Evolutionary conservation across 495 filamentous ascomycete species (phyloP).

Genomic region (Talaromyces liani): DNA sequence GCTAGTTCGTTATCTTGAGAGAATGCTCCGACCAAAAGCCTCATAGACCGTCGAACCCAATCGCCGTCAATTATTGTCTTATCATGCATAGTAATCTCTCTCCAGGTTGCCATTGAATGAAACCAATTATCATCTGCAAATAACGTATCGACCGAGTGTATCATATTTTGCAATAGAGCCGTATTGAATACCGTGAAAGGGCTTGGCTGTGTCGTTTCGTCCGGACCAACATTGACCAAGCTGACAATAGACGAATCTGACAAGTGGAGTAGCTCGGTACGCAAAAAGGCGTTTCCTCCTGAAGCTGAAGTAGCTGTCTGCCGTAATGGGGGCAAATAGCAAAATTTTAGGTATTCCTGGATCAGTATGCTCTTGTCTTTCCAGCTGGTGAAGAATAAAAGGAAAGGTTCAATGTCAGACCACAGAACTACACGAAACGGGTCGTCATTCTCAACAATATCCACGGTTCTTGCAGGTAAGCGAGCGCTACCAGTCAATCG

Average conservation of each 20-base stretch:
- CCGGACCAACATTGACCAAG: constrained; percentile 16
- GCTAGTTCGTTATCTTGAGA: constrained; percentile 46
- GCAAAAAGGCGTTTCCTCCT: constrained; percentile 37
- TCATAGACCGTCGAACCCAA: constrained; percentile 49
- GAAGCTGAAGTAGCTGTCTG: constrained; percentile 17
- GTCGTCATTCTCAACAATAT: constrained; percentile 65
- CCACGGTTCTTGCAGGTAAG: constrained; percentile 57
- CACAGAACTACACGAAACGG: constrained; percentile 72
- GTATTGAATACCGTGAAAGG: constrained; percentile 9
- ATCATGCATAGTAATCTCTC: constrained; percentile 10
- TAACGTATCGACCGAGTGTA: constrained; percentile 29
- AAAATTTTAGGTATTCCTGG: constrained; percentile 64
- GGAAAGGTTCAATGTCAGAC: constrained; percentile 60
- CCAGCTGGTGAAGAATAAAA: constrained; percentile 44
- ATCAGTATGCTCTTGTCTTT: constrained; percentile 38
- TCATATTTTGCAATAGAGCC: constrained; percentile 22
- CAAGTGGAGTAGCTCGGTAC: constrained; percentile 32
- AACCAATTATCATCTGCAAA: constrained; percentile 39
- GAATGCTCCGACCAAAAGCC: constrained; percentile 39
- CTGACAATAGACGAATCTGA: constrained; percentile 16
- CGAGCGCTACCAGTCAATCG: constrained; percentile 35
- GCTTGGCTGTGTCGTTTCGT: neutral
- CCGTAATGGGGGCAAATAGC: constrained; percentile 50
- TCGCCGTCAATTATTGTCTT: constrained; percentile 21
- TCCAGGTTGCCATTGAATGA: constrained; percentile 29